A percentile compares a stretch with the other conserved stretches of the same genome.
These are phyloP conservation scores for Linum usitatissimum DNA, from an alignment of 345 rosid species.

Conservation along the genomic window DNA sequence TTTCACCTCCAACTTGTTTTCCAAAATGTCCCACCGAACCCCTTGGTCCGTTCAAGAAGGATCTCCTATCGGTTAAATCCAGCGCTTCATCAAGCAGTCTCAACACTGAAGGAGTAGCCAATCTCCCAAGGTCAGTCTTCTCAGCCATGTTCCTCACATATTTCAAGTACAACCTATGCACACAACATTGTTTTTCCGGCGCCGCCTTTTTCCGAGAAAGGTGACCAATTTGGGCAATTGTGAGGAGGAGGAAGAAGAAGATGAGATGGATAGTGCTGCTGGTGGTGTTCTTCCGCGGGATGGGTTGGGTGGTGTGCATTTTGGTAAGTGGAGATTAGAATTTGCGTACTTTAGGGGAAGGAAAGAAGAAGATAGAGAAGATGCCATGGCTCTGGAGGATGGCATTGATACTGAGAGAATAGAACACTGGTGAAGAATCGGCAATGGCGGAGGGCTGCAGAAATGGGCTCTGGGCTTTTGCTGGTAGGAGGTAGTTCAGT, in stretches of 20 bases:
- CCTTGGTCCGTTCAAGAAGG: constrained; percentile 34
- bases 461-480: not conserved
- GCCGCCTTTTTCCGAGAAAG: constrained; percentile 85
- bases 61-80: constrained; percentile 37
- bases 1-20: constrained; percentile 56
- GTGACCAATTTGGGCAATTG: constrained; percentile 48
- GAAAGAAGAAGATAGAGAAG: constrained; percentile 20
- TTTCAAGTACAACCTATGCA: constrained; percentile 57
- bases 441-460: not conserved
- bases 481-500: not conserved
- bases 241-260: constrained; percentile 21
- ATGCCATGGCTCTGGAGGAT: not conserved
- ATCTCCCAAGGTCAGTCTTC: constrained; percentile 87
- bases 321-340: constrained; percentile 9
- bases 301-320: constrained; percentile 6
- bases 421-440: not conserved
- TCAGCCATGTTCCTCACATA: constrained; percentile 64
- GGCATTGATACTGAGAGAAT: not conserved
- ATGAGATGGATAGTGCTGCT: constrained; percentile 22
- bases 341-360: constrained; percentile 14
- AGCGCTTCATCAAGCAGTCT: constrained; percentile 63
- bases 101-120: constrained; percentile 65
- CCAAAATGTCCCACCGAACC: constrained; percentile 70
- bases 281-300: constrained; percentile 13
- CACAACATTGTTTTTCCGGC: constrained; percentile 57